Percentiles rank a stretch among this genome's conserved stretches.
Evolutionary conservation across 2,329 filamentous ascomycete genomes (phyloP).

Genomic region (Plectosphaerella sp.): DNA sequence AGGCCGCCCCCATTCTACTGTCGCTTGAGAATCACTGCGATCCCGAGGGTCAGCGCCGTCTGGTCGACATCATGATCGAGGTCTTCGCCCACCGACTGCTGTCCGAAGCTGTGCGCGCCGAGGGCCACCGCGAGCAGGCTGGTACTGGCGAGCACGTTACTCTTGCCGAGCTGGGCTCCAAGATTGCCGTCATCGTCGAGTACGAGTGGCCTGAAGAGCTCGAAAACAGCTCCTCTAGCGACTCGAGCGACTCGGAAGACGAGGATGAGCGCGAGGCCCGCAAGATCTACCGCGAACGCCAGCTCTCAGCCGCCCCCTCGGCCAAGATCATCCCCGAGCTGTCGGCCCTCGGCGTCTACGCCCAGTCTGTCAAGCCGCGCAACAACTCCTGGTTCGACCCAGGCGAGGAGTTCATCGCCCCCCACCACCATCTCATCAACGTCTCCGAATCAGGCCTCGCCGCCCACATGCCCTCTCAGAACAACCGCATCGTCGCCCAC

Average conservation of each 20-base stretch:
- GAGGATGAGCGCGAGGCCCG: constrained; percentile 42
- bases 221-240: constrained; percentile 22
- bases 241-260: constrained; percentile 31
- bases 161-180: constrained; percentile 54
- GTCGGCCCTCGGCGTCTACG: constrained; percentile 62
- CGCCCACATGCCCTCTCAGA: constrained; percentile 41
- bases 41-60: constrained; percentile 52
- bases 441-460: constrained; percentile 59
- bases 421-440: constrained; percentile 65
- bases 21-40: constrained; percentile 66
- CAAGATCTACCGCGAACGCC: constrained; percentile 44
- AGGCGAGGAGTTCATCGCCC: constrained; percentile 45
- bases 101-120: constrained; percentile 49
- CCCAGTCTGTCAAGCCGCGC: constrained; percentile 63
- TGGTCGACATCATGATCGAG: constrained; percentile 62
- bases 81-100: constrained; percentile 58
- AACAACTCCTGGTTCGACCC: constrained; percentile 62
- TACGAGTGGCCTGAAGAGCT: constrained; percentile 48
- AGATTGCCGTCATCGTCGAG: constrained; percentile 65
- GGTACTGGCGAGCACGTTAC: constrained; percentile 48
- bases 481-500: constrained; percentile 49
- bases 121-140: constrained; percentile 51
- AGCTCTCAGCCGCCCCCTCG: constrained; percentile 42
- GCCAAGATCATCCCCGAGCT: constrained; percentile 59
- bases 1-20: constrained; percentile 54